A percentile compares a stretch with the other conserved stretches of the same genome.
Evolutionary conservation across 208 protist species (phyloP).

Genomic region (Crithidia thermophila): DNA sequence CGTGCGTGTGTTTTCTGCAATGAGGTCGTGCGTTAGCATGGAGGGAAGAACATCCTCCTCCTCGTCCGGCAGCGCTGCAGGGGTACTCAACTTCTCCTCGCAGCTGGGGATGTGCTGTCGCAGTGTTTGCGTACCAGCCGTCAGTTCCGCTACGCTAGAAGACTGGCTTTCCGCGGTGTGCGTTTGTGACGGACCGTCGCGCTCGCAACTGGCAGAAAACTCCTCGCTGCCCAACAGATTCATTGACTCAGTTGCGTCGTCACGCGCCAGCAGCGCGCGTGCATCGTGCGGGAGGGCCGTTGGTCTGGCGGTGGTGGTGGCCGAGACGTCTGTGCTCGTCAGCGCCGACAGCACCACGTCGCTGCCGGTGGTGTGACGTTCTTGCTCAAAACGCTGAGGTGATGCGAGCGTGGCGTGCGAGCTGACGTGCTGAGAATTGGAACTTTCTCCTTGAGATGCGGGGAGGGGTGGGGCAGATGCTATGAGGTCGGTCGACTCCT

Average conservation of each 20-base stretch:
- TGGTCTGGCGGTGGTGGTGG: conserved; percentile 14
- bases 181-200: background rate
- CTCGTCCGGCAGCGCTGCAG: too few relatives aligned
- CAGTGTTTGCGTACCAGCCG: conserved; percentile 6
- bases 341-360: background rate
- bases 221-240: background rate
- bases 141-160: conserved; percentile 17
- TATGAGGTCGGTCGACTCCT: too few relatives aligned
- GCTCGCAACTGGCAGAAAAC: background rate
- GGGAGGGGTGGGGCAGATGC: too few relatives aligned
- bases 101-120: background rate
- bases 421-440: too few relatives aligned
- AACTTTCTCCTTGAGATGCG: too few relatives aligned
- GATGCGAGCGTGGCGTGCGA: too few relatives aligned
- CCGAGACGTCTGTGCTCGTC: conserved; percentile 14
- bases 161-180: background rate
- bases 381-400: too few relatives aligned
- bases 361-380: background rate
- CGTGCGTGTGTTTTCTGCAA: too few relatives aligned
- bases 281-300: conserved; percentile 1
- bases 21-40: too few relatives aligned
- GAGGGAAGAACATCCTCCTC: too few relatives aligned
- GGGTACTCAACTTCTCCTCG: too few relatives aligned
- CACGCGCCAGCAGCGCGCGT: background rate
- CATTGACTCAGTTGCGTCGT: background rate